These are phyloP conservation scores for Recurvomyces mirabilis DNA, from an alignment of 495 filamentous ascomycete genomes.

Conservation along the genomic window DNA sequence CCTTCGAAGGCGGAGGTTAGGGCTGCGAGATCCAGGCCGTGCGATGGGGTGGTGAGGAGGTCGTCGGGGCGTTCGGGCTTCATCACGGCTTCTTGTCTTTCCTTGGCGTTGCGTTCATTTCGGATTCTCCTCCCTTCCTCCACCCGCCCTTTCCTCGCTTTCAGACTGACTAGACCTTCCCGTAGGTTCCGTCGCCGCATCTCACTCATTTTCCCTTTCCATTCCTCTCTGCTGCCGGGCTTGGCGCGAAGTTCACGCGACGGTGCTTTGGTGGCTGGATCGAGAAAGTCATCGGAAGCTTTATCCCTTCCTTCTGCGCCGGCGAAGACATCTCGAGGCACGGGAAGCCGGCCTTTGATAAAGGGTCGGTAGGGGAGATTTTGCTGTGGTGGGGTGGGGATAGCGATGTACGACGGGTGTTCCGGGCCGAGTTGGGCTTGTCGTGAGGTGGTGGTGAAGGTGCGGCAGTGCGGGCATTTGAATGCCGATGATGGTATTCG, in stretches of 20 bases:
- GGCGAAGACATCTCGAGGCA: constrained; percentile 56
- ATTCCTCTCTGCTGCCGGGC: constrained; percentile 37
- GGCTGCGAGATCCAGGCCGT: constrained; percentile 20
- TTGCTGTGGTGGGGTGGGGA: constrained; percentile 48
- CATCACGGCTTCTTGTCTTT: constrained; percentile 37
- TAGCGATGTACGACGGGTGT: constrained; percentile 61
- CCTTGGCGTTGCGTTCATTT: constrained; percentile 30
- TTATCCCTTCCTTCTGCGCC: constrained; percentile 40
- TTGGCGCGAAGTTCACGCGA: neutral
- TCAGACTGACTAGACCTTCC: constrained; percentile 49
- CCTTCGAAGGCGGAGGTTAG: constrained; percentile 14
- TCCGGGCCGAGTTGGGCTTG: constrained; percentile 44
- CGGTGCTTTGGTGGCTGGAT: constrained; percentile 39
- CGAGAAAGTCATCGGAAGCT: constrained; percentile 24
- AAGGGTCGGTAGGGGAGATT: constrained; percentile 33
- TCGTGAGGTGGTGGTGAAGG: constrained; percentile 34
- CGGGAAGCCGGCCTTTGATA: constrained; percentile 62
- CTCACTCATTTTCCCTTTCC: constrained; percentile 52
- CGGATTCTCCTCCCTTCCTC: constrained; percentile 33
- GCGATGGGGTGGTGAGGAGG: constrained; percentile 38
- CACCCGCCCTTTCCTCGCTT: constrained; percentile 45
- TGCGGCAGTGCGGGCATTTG: constrained; percentile 24
- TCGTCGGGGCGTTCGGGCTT: constrained; percentile 50
- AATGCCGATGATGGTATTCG: constrained; percentile 6
- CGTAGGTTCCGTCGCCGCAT: constrained; percentile 51